Conservation (phyloP, 1,284 basidiomycete species). For the Malassezia brasiliensis region DNA sequence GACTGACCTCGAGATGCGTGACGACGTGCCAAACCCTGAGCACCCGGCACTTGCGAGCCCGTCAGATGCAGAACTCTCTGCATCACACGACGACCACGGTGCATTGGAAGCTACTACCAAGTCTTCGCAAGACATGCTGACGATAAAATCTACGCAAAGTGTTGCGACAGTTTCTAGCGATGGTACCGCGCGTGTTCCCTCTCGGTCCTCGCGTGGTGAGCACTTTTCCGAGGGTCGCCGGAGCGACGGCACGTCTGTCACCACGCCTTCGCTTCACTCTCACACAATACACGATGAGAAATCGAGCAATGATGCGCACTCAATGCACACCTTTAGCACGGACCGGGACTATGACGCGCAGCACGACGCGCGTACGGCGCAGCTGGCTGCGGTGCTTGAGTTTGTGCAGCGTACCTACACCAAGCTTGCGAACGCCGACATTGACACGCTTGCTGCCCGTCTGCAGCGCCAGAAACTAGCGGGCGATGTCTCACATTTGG, state of each 20-base stretch:
- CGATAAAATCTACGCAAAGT: not conserved
- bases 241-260: not conserved
- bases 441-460: constrained; percentile 74
- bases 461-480: constrained; percentile 81
- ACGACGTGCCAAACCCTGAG: not conserved
- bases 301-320: constrained; percentile 6
- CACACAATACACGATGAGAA: not conserved
- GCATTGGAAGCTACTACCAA: no score
- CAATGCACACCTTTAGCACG: not conserved
- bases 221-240: not conserved
- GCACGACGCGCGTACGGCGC: constrained; percentile 32
- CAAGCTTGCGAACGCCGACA: constrained; percentile 69
- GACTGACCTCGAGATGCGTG: not conserved
- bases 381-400: constrained; percentile 61
- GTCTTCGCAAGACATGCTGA: not conserved
- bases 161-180: not conserved
- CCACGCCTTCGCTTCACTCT: not conserved
- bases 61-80: not conserved
- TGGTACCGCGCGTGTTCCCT: not conserved
- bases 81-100: no score
- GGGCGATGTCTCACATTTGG: constrained; percentile 76
- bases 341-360: constrained; percentile 1
- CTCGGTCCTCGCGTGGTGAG: not conserved
- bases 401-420: constrained; percentile 60
- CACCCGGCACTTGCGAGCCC: not conserved